Percentiles rank a stretch among this genome's conserved stretches.
These are phyloP conservation scores for Acer saccharum DNA, from an alignment of 345 rosid genomes.

Conservation along the genomic window DNA sequence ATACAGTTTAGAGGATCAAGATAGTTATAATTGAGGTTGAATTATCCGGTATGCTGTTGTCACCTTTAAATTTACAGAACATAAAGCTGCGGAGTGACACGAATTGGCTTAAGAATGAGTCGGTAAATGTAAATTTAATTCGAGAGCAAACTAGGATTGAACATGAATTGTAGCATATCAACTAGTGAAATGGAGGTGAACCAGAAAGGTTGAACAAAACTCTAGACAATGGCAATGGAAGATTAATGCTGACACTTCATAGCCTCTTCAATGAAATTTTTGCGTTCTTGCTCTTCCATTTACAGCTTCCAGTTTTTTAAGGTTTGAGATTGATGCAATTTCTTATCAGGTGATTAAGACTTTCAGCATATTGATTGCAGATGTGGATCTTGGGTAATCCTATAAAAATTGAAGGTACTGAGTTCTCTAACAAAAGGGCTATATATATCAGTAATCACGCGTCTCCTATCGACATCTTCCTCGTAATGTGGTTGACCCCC, in stretches of 20 bases:
- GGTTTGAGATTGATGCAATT: no score
- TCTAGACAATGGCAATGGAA: neutral
- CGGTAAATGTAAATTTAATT: neutral
- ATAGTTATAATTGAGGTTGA: no score
- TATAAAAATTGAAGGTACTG: slow-evolving; percentile 48
- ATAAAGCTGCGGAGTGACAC: neutral
- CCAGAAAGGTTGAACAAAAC: neutral
- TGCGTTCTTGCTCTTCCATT: no score
- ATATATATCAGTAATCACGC: slow-evolving; percentile 60
- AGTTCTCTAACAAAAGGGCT: slow-evolving; percentile 49
- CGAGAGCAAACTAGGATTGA: neutral
- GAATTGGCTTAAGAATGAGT: neutral
- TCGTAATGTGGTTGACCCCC: slow-evolving; percentile 59
- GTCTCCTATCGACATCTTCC: slow-evolving; percentile 57
- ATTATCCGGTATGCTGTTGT: neutral
- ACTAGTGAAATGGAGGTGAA: neutral
- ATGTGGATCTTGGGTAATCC: slow-evolving; percentile 67
- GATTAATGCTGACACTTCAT: neutral
- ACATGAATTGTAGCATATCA: neutral
- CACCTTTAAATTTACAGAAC: neutral
- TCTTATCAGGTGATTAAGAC: neutral
- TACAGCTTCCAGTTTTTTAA: no score
- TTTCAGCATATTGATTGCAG: slow-evolving; percentile 35
- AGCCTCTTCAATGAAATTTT: neutral
- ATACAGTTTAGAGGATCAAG: no score